Evolutionary conservation across 2,329 filamentous ascomycete genomes (phyloP), one percentile per base, ranked within the genome.

Genomic region (Xylariaceae sp.): DNA sequence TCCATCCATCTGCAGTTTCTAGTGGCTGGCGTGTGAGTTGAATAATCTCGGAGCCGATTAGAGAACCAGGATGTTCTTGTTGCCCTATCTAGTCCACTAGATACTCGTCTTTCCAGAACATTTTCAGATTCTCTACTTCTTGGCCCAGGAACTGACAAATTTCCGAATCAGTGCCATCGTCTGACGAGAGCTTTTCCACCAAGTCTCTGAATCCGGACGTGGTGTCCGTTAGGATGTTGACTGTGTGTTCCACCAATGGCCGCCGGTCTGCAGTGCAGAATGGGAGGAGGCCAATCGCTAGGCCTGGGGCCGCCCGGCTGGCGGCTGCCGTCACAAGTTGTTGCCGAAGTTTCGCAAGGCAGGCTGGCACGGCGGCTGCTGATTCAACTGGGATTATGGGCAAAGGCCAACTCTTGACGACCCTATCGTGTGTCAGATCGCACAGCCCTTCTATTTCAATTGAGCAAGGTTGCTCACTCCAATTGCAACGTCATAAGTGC

Each of bases 401-500:
- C 6, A 70, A 49, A 9, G 56, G 54, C 26, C 56, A 50, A 21
- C 52, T 56, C 27, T 51, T 48, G 11, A 63, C 33, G 14, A 68
- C 55, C 5, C 66, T 69, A 30, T 12, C 9, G n/a, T 13, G 7
- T 24, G 33, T 57, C 27, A 52, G 45, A 26, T 41, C 17, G 17
- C n/a, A n/a, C n/a, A 31, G 34, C 18, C 15, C 18, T 23, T 19
- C 14, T n/a, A n/a, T n/a, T n/a, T n/a, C n/a, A n/a, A 11, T 24
- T 24, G 21, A 6, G 32, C 12, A n/a, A 23, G 14, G 24, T 6
- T 7, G 41, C 63, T 48, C 52, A 73, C 68, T 65, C 54, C 34
- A 67, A 55, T 36, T 76, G 70, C 24, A 76, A 52, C 12, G 53
- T 56, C 56, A 65, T 64, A 37, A 70, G 62, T 1, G 52, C 36